Base-by-base conservation (phyloP, 2,329 filamentous ascomycete species). In the Incumbomyces delicatus region DNA sequence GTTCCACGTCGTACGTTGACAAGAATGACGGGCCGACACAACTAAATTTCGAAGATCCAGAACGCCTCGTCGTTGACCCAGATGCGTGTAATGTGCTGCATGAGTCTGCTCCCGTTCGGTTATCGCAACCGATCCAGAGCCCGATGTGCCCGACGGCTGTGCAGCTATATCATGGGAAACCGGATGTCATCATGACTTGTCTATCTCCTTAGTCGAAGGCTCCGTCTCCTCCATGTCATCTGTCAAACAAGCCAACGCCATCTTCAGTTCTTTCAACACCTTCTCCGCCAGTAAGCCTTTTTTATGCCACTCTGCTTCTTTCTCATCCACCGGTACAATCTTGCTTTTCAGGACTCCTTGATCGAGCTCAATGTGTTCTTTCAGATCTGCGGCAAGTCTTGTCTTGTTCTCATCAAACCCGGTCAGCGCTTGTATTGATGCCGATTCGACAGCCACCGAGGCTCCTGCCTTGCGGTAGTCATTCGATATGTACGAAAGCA, bases 241-340 rank as follows among this genome's bases (percentile, higher is more conserved):
- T 14, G 60, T 61, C 43, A 73, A 58, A 59, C 69, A 70, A 20
- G 58, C 56, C 52, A 71, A 44, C 16, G 69, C 74, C 4, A 74
- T 76, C 58, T 76, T 75, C 57, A 92, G 67, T 62, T 90, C 81
- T 48, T 65, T 71, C 20, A 90, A 71, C 6, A 92, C 78, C 67
- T 83, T 87, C 60, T 83, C 79, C 64, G 94, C 87, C 44, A 95
- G 68, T 57, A 76, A 65, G 61, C 75, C 89, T 58, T 83, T 79
- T 1, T 68, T 72, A 34, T 61, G 60, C 67, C 76, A 81, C 53
- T 81, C 81, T 36, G 76, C 70, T 65, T 95, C 88, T 51, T 82
- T 77, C 57, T 82, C 76, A 22, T 78, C 85, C 16, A 85, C 73
- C 0, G 88, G 80, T 42, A 89, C 71, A 40, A 95, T 76, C 22